Evolutionary conservation across 2,329 filamentous ascomycete genomes (phyloP), one percentile per base, ranked within the genome.

Genomic region (Pseudogymnoascus pannorum): DNA sequence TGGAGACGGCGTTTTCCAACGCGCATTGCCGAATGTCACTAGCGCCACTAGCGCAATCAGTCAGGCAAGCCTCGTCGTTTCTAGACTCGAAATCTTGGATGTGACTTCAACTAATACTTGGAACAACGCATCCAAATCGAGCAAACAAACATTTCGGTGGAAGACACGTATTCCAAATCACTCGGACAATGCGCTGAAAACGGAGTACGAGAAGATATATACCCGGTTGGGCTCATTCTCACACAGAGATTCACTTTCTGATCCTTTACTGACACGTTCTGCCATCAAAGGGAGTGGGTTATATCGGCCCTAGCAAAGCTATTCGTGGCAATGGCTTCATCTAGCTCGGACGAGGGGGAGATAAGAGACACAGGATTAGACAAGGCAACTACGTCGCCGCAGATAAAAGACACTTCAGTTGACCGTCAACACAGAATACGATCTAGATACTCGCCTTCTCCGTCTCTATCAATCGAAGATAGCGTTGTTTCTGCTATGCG

Each of bases 361-460:
- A 91, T 93, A 76, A 78, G 88, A 75, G 89, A 92, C 77, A 84
- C 84, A 77, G 81, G 82, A 76, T 82, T 80, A 81, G 82, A 84
- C 78, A 94, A 94, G 91, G 90, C 91, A 94, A 89, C 88, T 90
- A 87, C 87, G 86, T 87, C 88, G 87, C 85, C 82, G 81, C 82
- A 82, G 76, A 78, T 83, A 82, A 85, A 87, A 83, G 83, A 86
- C 87, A 87, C 79, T 84, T 86, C 83, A 84, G 87, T 96, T 96
- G 89, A 96, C 91, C 89, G 88, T 85, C 86, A 81, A 82, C 84
- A 88, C 89, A 96, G 91, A 92, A 82, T 77, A 78, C 85, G 82
- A 61, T 68, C 68, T 71, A 68, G 68, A 64, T 68, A 68, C 58
- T 71, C 73, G 42, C 68, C 66, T 64, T 72, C 72, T 62, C 68